phyloP scores from a whole-genome alignment of 805 yeast species.

The Gaillardinia entomophila region DNA sequence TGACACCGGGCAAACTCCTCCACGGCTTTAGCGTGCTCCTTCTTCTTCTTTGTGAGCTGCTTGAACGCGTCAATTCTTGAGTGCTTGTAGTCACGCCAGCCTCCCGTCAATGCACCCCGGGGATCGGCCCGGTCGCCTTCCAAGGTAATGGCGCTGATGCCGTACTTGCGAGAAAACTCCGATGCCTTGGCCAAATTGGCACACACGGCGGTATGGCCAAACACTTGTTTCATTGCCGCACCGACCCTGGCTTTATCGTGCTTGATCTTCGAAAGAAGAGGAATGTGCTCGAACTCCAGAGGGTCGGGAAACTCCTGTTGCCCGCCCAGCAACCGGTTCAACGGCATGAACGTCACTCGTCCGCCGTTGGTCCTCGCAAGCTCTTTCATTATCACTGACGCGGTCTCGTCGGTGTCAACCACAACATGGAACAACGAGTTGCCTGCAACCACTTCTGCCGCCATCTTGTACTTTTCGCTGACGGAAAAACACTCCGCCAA shows the following conservation, averaged over 20 bases:
- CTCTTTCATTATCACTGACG: conserved; percentile 72
- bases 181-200: conserved; percentile 63
- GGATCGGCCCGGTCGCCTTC: conserved; percentile 89
- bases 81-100: conserved; percentile 62
- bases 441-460: conserved; percentile 89
- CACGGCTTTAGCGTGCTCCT: conserved; percentile 34
- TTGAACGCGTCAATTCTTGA: conserved; percentile 71
- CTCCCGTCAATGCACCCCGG: conserved; percentile 84
- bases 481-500: conserved; percentile 79
- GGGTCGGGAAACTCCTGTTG: conserved; percentile 53
- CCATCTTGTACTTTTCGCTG: conserved; percentile 74
- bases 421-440: conserved; percentile 80
- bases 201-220: conserved; percentile 77
- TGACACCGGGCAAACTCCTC: conserved; percentile 34
- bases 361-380: conserved; percentile 67
- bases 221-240: conserved; percentile 71
- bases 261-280: conserved; percentile 70
- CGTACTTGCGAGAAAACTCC: conserved; percentile 54
- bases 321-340: conserved; percentile 55
- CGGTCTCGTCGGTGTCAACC: conserved; percentile 83
- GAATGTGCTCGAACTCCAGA: conserved; percentile 56
- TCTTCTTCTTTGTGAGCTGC: conserved; percentile 45
- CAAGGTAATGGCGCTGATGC: conserved; percentile 74
- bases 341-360: conserved; percentile 85
- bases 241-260: conserved; percentile 47